These are phyloP conservation scores for Aspergillus persii DNA, from an alignment of 2,329 filamentous ascomycete genomes.

Conservation along the genomic window DNA sequence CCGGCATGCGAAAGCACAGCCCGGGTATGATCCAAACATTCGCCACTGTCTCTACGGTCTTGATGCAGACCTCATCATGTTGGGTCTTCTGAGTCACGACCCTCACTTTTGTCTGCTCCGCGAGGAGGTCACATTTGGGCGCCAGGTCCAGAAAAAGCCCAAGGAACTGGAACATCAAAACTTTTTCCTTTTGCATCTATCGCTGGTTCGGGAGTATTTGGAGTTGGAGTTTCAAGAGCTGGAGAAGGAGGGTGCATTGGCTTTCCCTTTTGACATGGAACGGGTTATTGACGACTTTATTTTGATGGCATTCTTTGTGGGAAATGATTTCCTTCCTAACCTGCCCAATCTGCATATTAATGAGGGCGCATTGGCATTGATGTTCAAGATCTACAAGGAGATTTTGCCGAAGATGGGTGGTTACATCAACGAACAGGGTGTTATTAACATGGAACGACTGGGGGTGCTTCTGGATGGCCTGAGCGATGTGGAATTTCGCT, in stretches of 20 bases:
- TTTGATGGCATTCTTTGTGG: slow-evolving; percentile 98
- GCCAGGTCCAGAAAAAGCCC: slow-evolving; percentile 80
- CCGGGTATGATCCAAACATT: slow-evolving; percentile 85
- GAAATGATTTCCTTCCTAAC: slow-evolving; percentile 98
- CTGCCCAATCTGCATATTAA: slow-evolving; percentile 96
- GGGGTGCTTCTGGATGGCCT: slow-evolving; percentile 77
- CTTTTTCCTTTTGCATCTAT: slow-evolving; percentile 95
- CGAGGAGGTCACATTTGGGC: slow-evolving; percentile 96
- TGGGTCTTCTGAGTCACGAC: slow-evolving; percentile 94
- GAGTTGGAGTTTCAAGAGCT: slow-evolving; percentile 96
- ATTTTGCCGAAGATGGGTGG: slow-evolving; percentile 83
- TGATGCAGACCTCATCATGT: slow-evolving; percentile 97
- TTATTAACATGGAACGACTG: slow-evolving; percentile 82
- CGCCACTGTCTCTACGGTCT: slow-evolving; percentile 96
- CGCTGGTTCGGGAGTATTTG: slow-evolving; percentile 94
- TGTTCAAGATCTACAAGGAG: slow-evolving; percentile 96
- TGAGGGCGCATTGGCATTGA: slow-evolving; percentile 90
- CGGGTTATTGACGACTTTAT: slow-evolving; percentile 98
- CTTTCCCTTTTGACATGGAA: slow-evolving; percentile 88
- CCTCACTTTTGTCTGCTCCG: slow-evolving; percentile 96
- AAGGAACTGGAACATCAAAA: slow-evolving; percentile 99
- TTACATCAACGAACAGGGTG: slow-evolving; percentile 93
- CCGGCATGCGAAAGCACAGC: slow-evolving; percentile 92
- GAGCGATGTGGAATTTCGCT: slow-evolving; percentile 82
- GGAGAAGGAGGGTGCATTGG: slow-evolving; percentile 67